Percentiles rank a stretch among this genome's conserved stretches.
phyloP scores from a whole-genome alignment of 352 stramenopile genomes.

The Pythium plurisporium region DNA sequence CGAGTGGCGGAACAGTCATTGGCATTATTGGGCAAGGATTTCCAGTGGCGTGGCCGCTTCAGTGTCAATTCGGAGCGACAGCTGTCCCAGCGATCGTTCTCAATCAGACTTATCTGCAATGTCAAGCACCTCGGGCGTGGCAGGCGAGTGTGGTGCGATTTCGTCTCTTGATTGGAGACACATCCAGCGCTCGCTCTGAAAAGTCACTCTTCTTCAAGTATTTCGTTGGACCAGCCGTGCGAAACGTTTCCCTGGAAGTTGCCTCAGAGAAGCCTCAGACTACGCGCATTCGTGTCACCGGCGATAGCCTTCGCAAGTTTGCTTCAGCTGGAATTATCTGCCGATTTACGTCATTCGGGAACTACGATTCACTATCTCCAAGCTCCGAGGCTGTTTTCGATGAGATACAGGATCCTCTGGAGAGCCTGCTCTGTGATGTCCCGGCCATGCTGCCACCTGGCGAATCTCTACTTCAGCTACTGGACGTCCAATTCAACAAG shows the following conservation, averaged over 20 bases:
- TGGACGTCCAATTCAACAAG: neutral
- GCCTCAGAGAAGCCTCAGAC: neutral
- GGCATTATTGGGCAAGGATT: slow-evolving; percentile 20
- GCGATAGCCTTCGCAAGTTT: neutral
- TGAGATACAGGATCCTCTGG: neutral
- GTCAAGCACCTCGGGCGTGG: neutral
- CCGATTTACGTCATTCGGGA: neutral
- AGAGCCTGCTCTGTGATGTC: slow-evolving; percentile 5
- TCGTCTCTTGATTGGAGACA: neutral
- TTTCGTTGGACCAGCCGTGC: neutral
- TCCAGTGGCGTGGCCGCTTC: neutral
- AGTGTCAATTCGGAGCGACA: slow-evolving; percentile 25
- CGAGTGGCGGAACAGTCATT: slow-evolving; percentile 11
- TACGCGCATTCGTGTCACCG: neutral
- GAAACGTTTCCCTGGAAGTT: neutral
- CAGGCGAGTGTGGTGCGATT: slow-evolving; percentile 1
- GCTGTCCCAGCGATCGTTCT: slow-evolving; percentile 6
- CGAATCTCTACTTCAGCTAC: neutral
- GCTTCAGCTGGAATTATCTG: neutral
- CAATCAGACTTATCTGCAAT: slow-evolving; percentile 14
- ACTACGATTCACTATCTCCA: neutral
- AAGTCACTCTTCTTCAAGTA: neutral
- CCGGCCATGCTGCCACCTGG: neutral
- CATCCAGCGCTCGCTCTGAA: neutral
- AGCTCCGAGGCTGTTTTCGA: neutral